Conservation (phyloP, 441 rosid species). For the Brassica balearica region DNA sequence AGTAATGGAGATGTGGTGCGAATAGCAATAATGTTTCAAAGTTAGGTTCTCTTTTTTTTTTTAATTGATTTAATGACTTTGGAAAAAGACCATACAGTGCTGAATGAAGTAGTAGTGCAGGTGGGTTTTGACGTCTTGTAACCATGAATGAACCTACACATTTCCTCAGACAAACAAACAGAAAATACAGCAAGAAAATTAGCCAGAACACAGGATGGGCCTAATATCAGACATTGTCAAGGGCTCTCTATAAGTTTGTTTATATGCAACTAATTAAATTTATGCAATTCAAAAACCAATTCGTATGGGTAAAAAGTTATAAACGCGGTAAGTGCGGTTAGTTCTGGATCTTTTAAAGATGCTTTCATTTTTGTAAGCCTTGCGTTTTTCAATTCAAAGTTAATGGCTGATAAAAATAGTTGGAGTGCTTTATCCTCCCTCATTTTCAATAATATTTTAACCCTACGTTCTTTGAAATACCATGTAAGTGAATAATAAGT, state of each 20-base stretch:
- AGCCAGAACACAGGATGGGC: conserved; percentile 37
- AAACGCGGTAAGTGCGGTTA: background rate
- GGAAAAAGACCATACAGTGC: conserved; percentile 44
- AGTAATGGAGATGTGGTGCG: conserved; percentile 39
- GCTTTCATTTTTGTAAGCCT: background rate
- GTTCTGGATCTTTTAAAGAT: background rate
- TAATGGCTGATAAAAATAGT: background rate
- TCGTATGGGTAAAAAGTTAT: background rate
- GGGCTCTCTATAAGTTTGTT: background rate
- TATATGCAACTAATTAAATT: background rate
- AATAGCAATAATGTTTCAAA: conserved; percentile 41
- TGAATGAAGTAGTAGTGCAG: conserved; percentile 44
- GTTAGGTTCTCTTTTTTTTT: conserved; percentile 34
- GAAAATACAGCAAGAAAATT: background rate
- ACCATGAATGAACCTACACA: conserved; percentile 37
- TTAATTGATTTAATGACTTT: conserved; percentile 25
- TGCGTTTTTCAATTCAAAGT: background rate
- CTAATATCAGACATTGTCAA: background rate
- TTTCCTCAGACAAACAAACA: conserved; percentile 43
- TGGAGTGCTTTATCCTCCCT: background rate
- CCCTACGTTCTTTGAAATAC: background rate
- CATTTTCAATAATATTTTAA: background rate
- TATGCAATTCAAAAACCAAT: background rate
- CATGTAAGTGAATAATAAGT: background rate
- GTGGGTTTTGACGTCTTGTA: conserved; percentile 39